Percentiles rank a stretch among this genome's conserved stretches.
Evolutionary conservation across 2,329 filamentous ascomycete species (phyloP).

Genomic region (Colletotrichum siamense): DNA sequence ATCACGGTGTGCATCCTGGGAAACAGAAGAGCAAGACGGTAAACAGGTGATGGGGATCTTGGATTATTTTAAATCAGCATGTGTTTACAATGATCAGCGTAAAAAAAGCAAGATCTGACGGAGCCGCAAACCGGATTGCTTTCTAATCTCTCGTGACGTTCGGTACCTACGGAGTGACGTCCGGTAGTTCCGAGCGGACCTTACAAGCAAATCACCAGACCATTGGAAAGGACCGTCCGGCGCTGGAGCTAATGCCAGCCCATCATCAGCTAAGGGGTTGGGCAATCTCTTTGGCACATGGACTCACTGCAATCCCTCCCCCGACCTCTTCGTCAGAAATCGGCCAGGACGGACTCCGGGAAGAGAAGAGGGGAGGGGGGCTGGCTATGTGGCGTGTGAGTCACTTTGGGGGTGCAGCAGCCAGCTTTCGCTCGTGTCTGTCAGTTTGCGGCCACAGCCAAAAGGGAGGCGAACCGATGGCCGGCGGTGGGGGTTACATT

Average conservation of each 20-base stretch:
- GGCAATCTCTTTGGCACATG: background rate
- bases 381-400: background rate
- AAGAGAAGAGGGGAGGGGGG: background rate
- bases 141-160: conserved; percentile 7
- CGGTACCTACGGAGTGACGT: background rate
- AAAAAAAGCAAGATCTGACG: background rate
- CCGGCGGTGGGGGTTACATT: background rate
- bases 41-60: background rate
- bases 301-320: background rate
- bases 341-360: background rate
- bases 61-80: background rate
- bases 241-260: background rate
- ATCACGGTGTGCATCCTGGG: background rate
- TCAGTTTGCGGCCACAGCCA: background rate
- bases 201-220: conserved; percentile 1
- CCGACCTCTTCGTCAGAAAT: background rate
- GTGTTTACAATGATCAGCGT: background rate
- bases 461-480: background rate
- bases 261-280: background rate
- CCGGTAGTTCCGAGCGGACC: conserved; percentile 4
- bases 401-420: background rate
- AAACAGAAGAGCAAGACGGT: background rate
- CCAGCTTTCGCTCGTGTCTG: background rate
- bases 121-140: conserved; percentile 15
- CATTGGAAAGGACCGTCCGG: background rate